A percentile compares a stretch with the other conserved stretches of the same genome.
These are phyloP conservation scores for Pichia sp. DNA, from an alignment of 1,139 yeast genomes.

Conservation along the genomic window DNA sequence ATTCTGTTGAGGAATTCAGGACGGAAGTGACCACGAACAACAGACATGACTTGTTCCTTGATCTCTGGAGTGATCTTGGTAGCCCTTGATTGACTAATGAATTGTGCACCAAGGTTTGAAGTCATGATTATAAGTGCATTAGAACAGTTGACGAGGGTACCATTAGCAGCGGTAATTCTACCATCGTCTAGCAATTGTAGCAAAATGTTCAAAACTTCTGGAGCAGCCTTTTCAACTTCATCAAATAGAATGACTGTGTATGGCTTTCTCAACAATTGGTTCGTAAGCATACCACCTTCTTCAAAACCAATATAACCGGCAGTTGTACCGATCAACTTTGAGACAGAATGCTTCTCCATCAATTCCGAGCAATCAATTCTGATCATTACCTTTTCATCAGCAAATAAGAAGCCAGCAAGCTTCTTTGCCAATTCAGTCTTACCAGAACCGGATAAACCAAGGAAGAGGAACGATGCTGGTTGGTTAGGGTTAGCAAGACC, in stretches of 20 bases:
- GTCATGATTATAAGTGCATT: constrained; percentile 94
- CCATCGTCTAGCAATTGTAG: constrained; percentile 96
- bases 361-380: constrained; percentile 97
- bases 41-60: constrained; percentile 69
- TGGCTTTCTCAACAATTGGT: constrained; percentile 84
- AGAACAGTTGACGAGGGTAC: constrained; percentile 87
- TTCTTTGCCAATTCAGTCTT: constrained; percentile 97
- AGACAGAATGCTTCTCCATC: constrained; percentile 91
- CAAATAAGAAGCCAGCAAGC: constrained; percentile 89
- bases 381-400: constrained; percentile 94
- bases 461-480: constrained; percentile 91
- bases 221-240: constrained; percentile 99
- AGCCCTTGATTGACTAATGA: constrained; percentile 60
- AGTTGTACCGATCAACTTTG: constrained; percentile 93
- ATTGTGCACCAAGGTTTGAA: constrained; percentile 94
- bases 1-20: constrained; percentile 98
- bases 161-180: constrained; percentile 88
- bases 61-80: constrained; percentile 61
- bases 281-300: constrained; percentile 95
- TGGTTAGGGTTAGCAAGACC: constrained; percentile 94
- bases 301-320: constrained; percentile 98
- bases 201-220: constrained; percentile 88
- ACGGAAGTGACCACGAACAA: constrained; percentile 88
- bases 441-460: constrained; percentile 97
- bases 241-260: constrained; percentile 92